Evolutionary conservation across 169 alveolate genomes (phyloP), one percentile per base, ranked within the genome.

Genomic region (Besnoitia besnoiti): DNA sequence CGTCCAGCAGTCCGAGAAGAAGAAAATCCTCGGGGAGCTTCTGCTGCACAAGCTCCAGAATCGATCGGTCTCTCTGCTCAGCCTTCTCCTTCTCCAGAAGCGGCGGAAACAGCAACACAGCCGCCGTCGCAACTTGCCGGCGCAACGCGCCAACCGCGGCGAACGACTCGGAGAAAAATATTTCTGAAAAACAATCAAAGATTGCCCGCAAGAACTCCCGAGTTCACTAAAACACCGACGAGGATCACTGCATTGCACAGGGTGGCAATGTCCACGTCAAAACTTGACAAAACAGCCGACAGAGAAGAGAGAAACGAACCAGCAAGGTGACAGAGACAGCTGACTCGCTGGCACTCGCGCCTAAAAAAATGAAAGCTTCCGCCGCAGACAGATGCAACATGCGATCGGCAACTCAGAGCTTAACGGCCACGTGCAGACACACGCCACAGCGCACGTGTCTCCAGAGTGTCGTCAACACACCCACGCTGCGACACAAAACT

Each of bases 21-120:
- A 77, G 61, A 21, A 42, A 77, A 55, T 77, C 87, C 33, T 77
- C 61, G 27, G 87, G 87, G 10, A 77, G 87, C 35, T 77, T 2
- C 30, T 42, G 59, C 30, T 14, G 87, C 40, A 77, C 59, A 37
- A 37, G 87, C 35, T 39, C 37, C 14, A 77, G 87, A 10, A 77
- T 2, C 61, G 33, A 35, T 14, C 37, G 10, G 7, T 77, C 44
- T 3, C 87, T 24, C 87, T 77, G n/a, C 55, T 30, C 40, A 24
- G 61, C 55, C 55, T 44, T 19, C 16, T 2, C 40, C 35, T 77
- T 37, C 14, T 77, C 61, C 33, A 40, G 59, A 4, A 40, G 40
- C 40, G 87, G 87, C 10, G 55, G 87, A 24, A 77, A 77, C 21
- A 77, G 87, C 87, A 42, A 40, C 27, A 37, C 37, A 5, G 87